phyloP scores from a whole-genome alignment of 257 asterid genomes.

The Nicotiana otophora region DNA sequence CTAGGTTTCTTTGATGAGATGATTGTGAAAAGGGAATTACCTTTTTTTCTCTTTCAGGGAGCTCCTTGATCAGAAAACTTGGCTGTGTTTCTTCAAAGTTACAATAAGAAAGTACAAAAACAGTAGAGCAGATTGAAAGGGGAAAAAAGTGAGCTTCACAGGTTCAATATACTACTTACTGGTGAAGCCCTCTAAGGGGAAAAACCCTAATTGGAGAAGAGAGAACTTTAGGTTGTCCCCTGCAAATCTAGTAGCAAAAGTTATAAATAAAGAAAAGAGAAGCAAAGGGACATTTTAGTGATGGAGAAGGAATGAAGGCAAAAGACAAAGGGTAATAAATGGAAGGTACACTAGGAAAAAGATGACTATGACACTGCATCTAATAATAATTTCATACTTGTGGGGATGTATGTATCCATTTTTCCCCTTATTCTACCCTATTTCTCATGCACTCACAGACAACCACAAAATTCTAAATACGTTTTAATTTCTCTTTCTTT shows the following conservation, averaged over 20 bases:
- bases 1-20: slow-evolving; percentile 13
- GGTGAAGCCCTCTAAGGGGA: slow-evolving; percentile 3
- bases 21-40: slow-evolving; percentile 17
- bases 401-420: slow-evolving; percentile 27
- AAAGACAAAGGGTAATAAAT: slow-evolving; percentile 59
- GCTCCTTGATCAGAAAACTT: slow-evolving; percentile 8
- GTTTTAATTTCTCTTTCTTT: background rate
- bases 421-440: slow-evolving; percentile 14
- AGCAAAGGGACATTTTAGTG: slow-evolving; percentile 44
- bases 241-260: slow-evolving; percentile 20
- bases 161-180: background rate
- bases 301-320: slow-evolving; percentile 56
- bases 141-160: slow-evolving; percentile 8
- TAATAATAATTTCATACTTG: slow-evolving; percentile 34
- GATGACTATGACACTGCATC: slow-evolving; percentile 48
- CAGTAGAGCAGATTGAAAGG: background rate
- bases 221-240: slow-evolving; percentile 14
- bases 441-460: slow-evolving; percentile 20
- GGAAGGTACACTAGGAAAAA: slow-evolving; percentile 47
- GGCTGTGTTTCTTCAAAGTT: slow-evolving; percentile 18
- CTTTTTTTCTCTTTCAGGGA: slow-evolving; percentile 15
- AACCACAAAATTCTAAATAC: background rate
- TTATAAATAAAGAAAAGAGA: slow-evolving; percentile 8
- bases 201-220: slow-evolving; percentile 36
- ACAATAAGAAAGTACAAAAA: background rate